Evolutionary conservation across 352 stramenopile genomes (phyloP).

Genomic region (Globisporangium nunn): DNA sequence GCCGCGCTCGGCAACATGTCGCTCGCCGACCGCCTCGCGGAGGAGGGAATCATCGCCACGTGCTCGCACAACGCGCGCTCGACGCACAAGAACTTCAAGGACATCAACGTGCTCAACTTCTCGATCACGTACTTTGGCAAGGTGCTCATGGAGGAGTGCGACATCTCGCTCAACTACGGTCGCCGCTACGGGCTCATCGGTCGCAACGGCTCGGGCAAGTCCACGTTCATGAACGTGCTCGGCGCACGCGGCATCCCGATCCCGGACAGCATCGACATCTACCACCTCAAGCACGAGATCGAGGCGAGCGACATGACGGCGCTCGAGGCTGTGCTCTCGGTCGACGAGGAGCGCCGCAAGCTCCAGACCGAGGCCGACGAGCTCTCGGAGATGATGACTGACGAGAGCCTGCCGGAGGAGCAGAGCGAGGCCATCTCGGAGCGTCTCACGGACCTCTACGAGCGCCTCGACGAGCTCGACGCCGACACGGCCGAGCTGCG

Average conservation of each 20-base stretch:
- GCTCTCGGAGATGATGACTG: conserved; percentile 88
- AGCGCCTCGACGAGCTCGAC: conserved; percentile 90
- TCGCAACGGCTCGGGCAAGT: conserved; percentile 97
- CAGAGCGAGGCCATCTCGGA: conserved; percentile 82
- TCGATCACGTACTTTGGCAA: conserved; percentile 97
- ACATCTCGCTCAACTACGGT: conserved; percentile 94
- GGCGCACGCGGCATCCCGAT: conserved; percentile 96
- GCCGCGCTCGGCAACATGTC: conserved; percentile 85
- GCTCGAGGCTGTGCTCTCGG: conserved; percentile 97
- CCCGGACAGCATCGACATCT: conserved; percentile 96
- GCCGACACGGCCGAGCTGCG: conserved; percentile 93
- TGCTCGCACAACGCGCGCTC: conserved; percentile 97
- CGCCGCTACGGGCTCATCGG: conserved; percentile 98
- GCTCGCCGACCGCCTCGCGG: conserved; percentile 83
- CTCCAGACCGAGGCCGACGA: conserved; percentile 67
- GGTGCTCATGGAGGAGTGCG: conserved; percentile 97
- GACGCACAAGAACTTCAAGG: conserved; percentile 91
- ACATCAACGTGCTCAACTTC: conserved; percentile 99
- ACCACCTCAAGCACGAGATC: conserved; percentile 99
- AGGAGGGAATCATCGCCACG: conserved; percentile 95
- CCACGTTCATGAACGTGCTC: conserved; percentile 99
- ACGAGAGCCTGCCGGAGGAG: conserved; percentile 87
- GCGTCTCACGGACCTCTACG: conserved; percentile 65
- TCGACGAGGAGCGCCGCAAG: conserved; percentile 94
- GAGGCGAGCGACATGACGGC: conserved; percentile 96